A percentile compares a stretch with the other conserved stretches of the same genome.
phyloP scores from a whole-genome alignment of 2,329 filamentous ascomycete genomes.

The Pseudogymnoascus sp. region DNA sequence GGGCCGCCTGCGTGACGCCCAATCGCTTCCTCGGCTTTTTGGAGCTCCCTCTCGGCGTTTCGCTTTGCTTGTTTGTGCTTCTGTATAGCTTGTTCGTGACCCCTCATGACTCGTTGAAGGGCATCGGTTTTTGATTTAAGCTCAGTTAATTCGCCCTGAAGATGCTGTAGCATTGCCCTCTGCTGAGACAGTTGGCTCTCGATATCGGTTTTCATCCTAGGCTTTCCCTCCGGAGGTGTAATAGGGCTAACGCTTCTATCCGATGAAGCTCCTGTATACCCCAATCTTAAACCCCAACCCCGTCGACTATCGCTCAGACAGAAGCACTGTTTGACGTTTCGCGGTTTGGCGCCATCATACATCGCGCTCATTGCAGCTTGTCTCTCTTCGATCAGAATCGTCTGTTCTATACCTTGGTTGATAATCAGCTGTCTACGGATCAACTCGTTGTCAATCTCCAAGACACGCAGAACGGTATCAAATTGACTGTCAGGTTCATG shows the following conservation, averaged over 20 bases:
- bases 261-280: constrained; percentile 39
- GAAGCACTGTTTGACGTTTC: constrained; percentile 69
- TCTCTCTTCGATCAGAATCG: constrained; percentile 66
- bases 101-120: constrained; percentile 31
- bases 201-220: constrained; percentile 76
- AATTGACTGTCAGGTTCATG: constrained; percentile 68
- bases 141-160: constrained; percentile 48
- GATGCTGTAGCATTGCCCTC: constrained; percentile 44
- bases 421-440: constrained; percentile 81
- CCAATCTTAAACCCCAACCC: constrained; percentile 55
- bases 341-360: constrained; percentile 51
- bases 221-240: constrained; percentile 25
- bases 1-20: constrained; percentile 46
- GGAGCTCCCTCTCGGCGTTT: constrained; percentile 48
- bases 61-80: constrained; percentile 42
- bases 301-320: constrained; percentile 56
- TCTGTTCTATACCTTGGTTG: constrained; percentile 74
- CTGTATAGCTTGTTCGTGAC: constrained; percentile 37
- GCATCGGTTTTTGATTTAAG: constrained; percentile 32
- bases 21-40: constrained; percentile 55
- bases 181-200: constrained; percentile 56
- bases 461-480: constrained; percentile 70
- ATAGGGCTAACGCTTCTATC: constrained; percentile 47
- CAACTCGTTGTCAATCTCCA: constrained; percentile 74
- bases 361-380: constrained; percentile 63